Evolutionary conservation across 768 basidiomycete genomes (phyloP).

Genomic region (Boletus pseudopeckii): DNA sequence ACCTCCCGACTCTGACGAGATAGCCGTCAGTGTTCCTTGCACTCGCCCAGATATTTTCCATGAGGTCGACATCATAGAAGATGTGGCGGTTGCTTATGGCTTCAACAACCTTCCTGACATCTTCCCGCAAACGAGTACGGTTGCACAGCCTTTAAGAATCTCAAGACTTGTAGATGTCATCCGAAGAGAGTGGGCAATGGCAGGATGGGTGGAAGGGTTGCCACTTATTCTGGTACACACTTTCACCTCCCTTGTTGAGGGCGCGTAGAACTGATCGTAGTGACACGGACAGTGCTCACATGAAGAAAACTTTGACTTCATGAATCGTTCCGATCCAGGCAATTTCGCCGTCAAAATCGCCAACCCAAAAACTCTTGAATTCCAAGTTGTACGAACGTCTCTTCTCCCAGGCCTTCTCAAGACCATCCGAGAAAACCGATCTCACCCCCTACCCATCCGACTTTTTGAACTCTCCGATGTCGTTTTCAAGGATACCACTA

Average conservation of each 20-base stretch:
- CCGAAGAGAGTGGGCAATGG: conserved; percentile 86
- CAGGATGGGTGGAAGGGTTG: conserved; percentile 94
- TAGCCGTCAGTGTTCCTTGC: conserved; percentile 79
- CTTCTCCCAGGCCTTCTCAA: conserved; percentile 95
- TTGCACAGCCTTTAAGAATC: conserved; percentile 87
- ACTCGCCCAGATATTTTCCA: conserved; percentile 98
- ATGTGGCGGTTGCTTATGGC: conserved; percentile 95
- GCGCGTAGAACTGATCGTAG: conserved; percentile 1
- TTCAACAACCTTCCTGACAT: conserved; percentile 93
- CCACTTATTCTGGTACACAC: conserved; percentile 80
- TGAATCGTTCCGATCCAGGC: conserved; percentile 84
- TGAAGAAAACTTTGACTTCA: conserved; percentile 95
- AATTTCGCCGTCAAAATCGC: conserved; percentile 84
- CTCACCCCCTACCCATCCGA: conserved; percentile 86
- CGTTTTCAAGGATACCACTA: conserved; percentile 75
- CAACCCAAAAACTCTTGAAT: conserved; percentile 97
- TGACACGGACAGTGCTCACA: conserved; percentile 75
- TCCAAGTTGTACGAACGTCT: conserved; percentile 96
- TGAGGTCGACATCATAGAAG: conserved; percentile 98
- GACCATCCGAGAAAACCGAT: conserved; percentile 94
- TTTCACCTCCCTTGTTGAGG: neutral
- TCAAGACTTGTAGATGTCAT: conserved; percentile 89
- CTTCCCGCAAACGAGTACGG: conserved; percentile 92
- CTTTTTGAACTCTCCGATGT: conserved; percentile 95
- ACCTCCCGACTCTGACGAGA: conserved; percentile 54